Percentiles rank a stretch among this genome's conserved stretches.
These are phyloP conservation scores for Carex parvula DNA, from an alignment of 176 grass and related monocot genomes.

Conservation along the genomic window DNA sequence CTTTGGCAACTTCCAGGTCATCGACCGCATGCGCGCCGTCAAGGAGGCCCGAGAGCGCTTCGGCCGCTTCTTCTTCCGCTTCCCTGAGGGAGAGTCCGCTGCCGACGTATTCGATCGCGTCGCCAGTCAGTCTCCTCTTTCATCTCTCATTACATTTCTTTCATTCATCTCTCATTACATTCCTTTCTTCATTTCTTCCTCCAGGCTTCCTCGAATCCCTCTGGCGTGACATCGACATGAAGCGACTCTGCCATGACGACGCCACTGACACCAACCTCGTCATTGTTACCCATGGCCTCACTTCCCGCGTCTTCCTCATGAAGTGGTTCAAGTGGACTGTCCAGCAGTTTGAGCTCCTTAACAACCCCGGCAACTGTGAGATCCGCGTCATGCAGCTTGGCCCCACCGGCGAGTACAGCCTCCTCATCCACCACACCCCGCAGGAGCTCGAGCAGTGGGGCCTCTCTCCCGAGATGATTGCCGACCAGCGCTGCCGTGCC, in stretches of 20 bases:
- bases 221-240: conserved; percentile 96
- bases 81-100: conserved; percentile 94
- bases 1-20: conserved; percentile 98
- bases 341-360: conserved; percentile 83
- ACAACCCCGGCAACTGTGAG: conserved; percentile 89
- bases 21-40: conserved; percentile 80
- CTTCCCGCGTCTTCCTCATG: conserved; percentile 89
- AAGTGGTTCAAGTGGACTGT: conserved; percentile 99
- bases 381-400: conserved; percentile 91
- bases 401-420: conserved; percentile 71
- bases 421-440: conserved; percentile 80
- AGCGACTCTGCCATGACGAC: conserved; percentile 47
- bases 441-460: conserved; percentile 84
- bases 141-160: not conserved
- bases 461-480: conserved; percentile 80
- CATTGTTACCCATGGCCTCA: conserved; percentile 86
- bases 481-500: conserved; percentile 86
- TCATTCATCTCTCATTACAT: not conserved
- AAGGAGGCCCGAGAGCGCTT: too few species aligned
- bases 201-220: conserved; percentile 87
- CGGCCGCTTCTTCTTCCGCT: conserved; percentile 98
- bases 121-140: conserved; percentile 36
- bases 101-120: conserved; percentile 98
- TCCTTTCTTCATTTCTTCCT: not conserved
- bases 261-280: conserved; percentile 73